Evolutionary conservation across 1,284 basidiomycete species (phyloP).

Genomic region (Ceratobasidium theobromae): DNA sequence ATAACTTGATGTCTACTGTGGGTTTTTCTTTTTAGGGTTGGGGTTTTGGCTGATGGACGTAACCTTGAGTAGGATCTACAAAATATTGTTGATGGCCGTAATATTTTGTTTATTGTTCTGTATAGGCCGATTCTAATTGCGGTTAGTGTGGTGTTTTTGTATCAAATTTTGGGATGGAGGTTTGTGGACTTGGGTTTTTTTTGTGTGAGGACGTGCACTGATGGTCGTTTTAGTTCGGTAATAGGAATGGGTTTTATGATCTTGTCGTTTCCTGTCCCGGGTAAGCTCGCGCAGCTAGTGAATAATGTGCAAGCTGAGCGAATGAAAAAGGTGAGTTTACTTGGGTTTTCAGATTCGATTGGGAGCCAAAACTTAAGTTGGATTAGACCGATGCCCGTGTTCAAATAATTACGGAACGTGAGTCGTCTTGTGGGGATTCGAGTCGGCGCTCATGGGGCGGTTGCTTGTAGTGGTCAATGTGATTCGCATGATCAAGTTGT

Average conservation of each 20-base stretch:
- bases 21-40: conserved; percentile 13
- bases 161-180: conserved; percentile 48
- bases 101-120: conserved; percentile 42
- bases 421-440: conserved; percentile 31
- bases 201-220: neutral
- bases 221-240: conserved; percentile 45
- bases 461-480: conserved; percentile 48
- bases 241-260: conserved; percentile 57
- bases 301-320: conserved; percentile 38
- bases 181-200: conserved; percentile 24
- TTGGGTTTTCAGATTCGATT: neutral
- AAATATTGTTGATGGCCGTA: conserved; percentile 51
- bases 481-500: conserved; percentile 67
- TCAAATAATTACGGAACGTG: conserved; percentile 53
- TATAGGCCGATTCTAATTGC: conserved; percentile 50
- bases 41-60: conserved; percentile 45
- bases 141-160: conserved; percentile 49
- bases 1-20: conserved; percentile 50
- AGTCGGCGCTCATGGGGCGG: conserved; percentile 1
- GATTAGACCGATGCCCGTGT: conserved; percentile 54
- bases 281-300: conserved; percentile 38
- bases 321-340: conserved; percentile 38
- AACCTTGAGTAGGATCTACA: conserved; percentile 49
- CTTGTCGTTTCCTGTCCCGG: conserved; percentile 47
- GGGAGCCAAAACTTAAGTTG: neutral